phyloP scores from a whole-genome alignment of 768 basidiomycete species.

The Pulveroboletus sp. region DNA sequence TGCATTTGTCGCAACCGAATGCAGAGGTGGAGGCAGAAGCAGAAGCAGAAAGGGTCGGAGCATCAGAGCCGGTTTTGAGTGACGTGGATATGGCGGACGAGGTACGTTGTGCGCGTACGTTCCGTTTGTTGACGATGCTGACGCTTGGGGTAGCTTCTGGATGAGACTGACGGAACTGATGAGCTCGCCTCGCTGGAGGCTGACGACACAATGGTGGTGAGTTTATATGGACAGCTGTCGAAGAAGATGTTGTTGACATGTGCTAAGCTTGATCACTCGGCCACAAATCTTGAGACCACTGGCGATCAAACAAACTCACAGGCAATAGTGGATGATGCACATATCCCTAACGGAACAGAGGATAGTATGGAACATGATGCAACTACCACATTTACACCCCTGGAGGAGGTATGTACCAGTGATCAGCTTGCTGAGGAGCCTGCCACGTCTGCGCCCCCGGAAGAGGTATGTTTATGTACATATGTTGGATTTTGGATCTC shows the following conservation, averaged over 20 bases:
- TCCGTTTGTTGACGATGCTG: background rate
- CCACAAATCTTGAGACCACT: background rate
- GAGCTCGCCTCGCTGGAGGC: background rate
- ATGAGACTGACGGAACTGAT: background rate
- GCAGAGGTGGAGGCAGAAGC: background rate
- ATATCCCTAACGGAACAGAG: background rate
- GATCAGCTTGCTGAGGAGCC: background rate
- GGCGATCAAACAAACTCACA: too few species aligned
- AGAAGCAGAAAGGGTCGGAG: background rate
- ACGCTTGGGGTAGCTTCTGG: constrained; percentile 2
- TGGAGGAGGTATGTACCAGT: too few species aligned
- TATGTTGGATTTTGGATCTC: background rate
- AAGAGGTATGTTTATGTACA: background rate
- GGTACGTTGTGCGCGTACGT: constrained; percentile 3
- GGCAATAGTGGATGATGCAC: background rate
- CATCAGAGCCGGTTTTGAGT: background rate
- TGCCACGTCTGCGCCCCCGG: background rate
- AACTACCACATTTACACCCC: too few species aligned
- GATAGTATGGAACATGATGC: background rate
- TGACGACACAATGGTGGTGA: constrained; percentile 3
- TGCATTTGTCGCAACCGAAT: constrained; percentile 15
- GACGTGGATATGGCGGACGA: constrained; percentile 6
- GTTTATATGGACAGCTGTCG: background rate
- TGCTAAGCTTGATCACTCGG: background rate
- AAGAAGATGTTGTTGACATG: background rate